These are phyloP conservation scores for Sphenostylis stenocarpa DNA, from an alignment of 306 rosid species.

Conservation along the genomic window DNA sequence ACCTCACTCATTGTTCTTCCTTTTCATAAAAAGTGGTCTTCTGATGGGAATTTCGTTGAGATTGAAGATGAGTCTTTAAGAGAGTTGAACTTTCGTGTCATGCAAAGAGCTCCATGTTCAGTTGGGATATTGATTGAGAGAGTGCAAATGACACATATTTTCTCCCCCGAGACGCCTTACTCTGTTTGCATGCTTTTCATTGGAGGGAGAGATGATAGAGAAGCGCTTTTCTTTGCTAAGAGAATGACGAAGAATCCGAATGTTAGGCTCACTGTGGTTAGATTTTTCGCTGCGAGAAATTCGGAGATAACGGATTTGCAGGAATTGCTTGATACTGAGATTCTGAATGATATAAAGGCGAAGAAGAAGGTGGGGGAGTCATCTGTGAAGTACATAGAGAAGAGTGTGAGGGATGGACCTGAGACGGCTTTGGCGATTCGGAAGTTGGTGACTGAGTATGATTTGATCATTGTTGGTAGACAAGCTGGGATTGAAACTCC, in stretches of 20 bases:
- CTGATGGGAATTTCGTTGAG: slow-evolving; percentile 48
- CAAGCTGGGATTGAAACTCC: slow-evolving; percentile 37
- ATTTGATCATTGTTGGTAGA: slow-evolving; percentile 64
- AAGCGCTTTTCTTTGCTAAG: slow-evolving; percentile 48
- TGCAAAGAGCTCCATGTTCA: slow-evolving; percentile 71
- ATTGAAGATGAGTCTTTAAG: slow-evolving; percentile 43
- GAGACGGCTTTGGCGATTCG: slow-evolving; percentile 43
- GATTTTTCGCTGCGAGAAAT: background rate
- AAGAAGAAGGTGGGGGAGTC: background rate
- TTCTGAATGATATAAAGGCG: slow-evolving; percentile 30
- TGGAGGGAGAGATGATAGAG: slow-evolving; percentile 76
- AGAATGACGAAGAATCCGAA: slow-evolving; percentile 46
- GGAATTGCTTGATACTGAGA: slow-evolving; percentile 25
- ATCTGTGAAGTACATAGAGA: slow-evolving; percentile 34
- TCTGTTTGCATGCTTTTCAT: slow-evolving; percentile 55
- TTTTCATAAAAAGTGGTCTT: slow-evolving; percentile 57
- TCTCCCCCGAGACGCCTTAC: slow-evolving; percentile 24
- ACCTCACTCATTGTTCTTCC: slow-evolving; percentile 63
- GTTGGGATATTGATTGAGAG: slow-evolving; percentile 55
- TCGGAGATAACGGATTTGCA: background rate
- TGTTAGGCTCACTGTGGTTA: slow-evolving; percentile 39
- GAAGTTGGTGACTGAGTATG: slow-evolving; percentile 36
- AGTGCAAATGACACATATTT: slow-evolving; percentile 36
- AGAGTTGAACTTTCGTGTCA: slow-evolving; percentile 46
- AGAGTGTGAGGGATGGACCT: slow-evolving; percentile 47